Percentiles rank a stretch among this genome's conserved stretches.
Conservation (phyloP, 495 filamentous ascomycete genomes). For the Oleoguttula mirabilis region DNA sequence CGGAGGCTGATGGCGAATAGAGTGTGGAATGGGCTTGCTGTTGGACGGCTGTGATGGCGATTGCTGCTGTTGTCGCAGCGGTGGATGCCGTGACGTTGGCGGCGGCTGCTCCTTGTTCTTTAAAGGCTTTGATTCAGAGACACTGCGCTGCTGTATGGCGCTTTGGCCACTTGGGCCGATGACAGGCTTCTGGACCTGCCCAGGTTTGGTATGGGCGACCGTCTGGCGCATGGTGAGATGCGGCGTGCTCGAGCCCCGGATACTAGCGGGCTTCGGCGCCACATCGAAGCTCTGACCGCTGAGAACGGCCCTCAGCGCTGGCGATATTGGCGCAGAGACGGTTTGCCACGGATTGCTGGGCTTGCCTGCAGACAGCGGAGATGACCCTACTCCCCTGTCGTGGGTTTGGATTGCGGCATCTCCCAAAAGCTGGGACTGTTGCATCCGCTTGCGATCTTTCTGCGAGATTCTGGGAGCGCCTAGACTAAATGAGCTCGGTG, state of each 20-base stretch:
- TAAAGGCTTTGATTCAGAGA: slow-evolving; percentile 5
- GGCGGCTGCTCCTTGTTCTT: not conserved
- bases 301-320: slow-evolving; percentile 30
- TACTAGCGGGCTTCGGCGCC: slow-evolving; percentile 21
- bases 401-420: slow-evolving; percentile 31
- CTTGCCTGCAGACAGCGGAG: slow-evolving; percentile 32
- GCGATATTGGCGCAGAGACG: slow-evolving; percentile 23
- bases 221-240: slow-evolving; percentile 54
- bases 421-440: slow-evolving; percentile 33
- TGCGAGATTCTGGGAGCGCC: slow-evolving; percentile 56
- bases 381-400: slow-evolving; percentile 30
- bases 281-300: slow-evolving; percentile 10
- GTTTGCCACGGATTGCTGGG: slow-evolving; percentile 63
- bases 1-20: slow-evolving; percentile 37
- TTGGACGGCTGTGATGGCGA: slow-evolving; percentile 10
- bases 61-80: not conserved
- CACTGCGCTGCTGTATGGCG: slow-evolving; percentile 16
- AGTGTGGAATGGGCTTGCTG: slow-evolving; percentile 23
- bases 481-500: slow-evolving; percentile 3
- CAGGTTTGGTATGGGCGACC: slow-evolving; percentile 40
- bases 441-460: slow-evolving; percentile 73
- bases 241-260: slow-evolving; percentile 30
- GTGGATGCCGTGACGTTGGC: not conserved
- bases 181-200: slow-evolving; percentile 23
- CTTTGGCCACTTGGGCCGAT: slow-evolving; percentile 18